Evolutionary conservation across 768 basidiomycete species (phyloP), one percentile per base, ranked within the genome.

Genomic region (Pleurotus tuber-regium): DNA sequence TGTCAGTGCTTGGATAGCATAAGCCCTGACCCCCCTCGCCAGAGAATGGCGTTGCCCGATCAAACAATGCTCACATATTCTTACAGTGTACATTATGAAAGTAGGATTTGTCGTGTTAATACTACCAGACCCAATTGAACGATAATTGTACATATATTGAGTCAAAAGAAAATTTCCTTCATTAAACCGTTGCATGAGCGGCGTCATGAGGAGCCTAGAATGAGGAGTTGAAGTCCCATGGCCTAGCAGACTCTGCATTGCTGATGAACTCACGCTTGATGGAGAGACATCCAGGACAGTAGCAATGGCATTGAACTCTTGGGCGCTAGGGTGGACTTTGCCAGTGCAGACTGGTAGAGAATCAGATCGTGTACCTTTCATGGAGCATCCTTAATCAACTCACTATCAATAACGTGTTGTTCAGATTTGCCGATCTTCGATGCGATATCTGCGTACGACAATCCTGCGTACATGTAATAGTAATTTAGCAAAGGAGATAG

Each of bases 321-420:
- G 29, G 2, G 28, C 9, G 30, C 14, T 49, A 2, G 47, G 47
- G 0, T 12, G 3, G 9, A 35, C 30, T 14, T 38, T 49, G 10
- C 47, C 47, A 24, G 70, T 70, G 64, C 78, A 73, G 57, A 86
- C 85, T 86, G 50, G 10, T n/a, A n/a, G n/a, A n/a, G n/a, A n/a
- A n/a, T n/a, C n/a, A n/a, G n/a, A n/a, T n/a, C n/a, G n/a, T n/a
- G n/a, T n/a, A n/a, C n/a, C n/a, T n/a, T n/a, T n/a, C n/a, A n/a
- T n/a, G n/a, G n/a, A n/a, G n/a, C n/a, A n/a, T n/a, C n/a, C n/a
- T n/a, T n/a, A n/a, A n/a, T n/a, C 35, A 7, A 70, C 78, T 53
- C 58, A 88, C 87, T 76, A 39, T 76, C 75, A 38, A 68, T 65
- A 43, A 89, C 75, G 50, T 75, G 82, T 28, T 75, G 66, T 60